Evolutionary conservation across 768 basidiomycete genomes (phyloP).

Genomic region (Lentinus tigrinus): DNA sequence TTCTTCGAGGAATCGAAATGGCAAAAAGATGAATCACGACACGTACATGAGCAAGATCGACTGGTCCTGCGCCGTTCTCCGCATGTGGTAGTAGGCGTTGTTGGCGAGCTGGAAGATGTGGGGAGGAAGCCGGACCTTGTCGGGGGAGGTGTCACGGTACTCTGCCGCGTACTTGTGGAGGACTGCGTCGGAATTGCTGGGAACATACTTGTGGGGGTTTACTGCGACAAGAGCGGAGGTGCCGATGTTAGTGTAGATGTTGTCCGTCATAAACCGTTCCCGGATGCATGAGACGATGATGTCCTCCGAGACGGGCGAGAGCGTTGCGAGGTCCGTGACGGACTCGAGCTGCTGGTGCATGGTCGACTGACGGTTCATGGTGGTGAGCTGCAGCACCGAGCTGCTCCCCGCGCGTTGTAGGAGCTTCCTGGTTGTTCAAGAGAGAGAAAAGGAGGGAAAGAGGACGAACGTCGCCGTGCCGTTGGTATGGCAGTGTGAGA

Average conservation of each 20-base stretch:
- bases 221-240: constrained; percentile 76
- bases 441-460: constrained; percentile 17
- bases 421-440: constrained; percentile 12
- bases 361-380: constrained; percentile 47
- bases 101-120: constrained; percentile 93
- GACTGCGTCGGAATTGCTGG: constrained; percentile 79
- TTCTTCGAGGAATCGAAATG: neutral
- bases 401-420: constrained; percentile 7
- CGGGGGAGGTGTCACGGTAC: constrained; percentile 71
- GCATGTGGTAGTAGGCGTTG: constrained; percentile 95
- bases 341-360: constrained; percentile 73
- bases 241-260: constrained; percentile 75
- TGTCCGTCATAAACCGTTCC: constrained; percentile 83
- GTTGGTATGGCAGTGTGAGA: constrained; percentile 22
- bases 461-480: constrained; percentile 11
- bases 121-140: constrained; percentile 64
- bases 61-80: constrained; percentile 91
- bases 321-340: constrained; percentile 64
- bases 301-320: constrained; percentile 76
- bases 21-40: neutral
- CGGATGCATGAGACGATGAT: constrained; percentile 81
- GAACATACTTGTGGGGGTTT: constrained; percentile 91
- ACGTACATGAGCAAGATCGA: constrained; percentile 80
- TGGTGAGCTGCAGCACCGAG: constrained; percentile 15
- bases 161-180: constrained; percentile 85